These are phyloP conservation scores for Zanthoxylum bungeanum DNA, from an alignment of 345 rosid species.

Conservation along the genomic window DNA sequence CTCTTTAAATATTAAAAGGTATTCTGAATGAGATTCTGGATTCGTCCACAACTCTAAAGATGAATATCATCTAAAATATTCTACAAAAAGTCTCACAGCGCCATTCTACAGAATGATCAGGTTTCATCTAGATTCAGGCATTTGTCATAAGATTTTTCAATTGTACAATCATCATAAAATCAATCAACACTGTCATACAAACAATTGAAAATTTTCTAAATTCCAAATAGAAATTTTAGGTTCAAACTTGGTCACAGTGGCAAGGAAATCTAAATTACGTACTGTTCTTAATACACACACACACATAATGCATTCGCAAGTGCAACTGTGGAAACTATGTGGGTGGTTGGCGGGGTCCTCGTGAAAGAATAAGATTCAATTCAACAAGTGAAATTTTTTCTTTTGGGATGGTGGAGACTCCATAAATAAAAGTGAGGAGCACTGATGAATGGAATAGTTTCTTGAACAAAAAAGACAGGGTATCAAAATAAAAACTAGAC, in stretches of 20 bases:
- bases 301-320: slow-evolving; percentile 6
- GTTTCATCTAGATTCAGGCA: neutral
- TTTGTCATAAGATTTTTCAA: neutral
- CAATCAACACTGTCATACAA: neutral
- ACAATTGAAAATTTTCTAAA: too few relatives aligned
- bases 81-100: neutral
- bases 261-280: too few relatives aligned
- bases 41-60: slow-evolving; percentile 26
- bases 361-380: slow-evolving; percentile 42
- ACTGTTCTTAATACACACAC: too few relatives aligned
- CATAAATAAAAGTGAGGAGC: slow-evolving; percentile 33
- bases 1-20: slow-evolving; percentile 20
- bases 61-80: neutral
- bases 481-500: slow-evolving; percentile 17
- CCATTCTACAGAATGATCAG: neutral
- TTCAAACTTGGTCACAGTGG: too few relatives aligned
- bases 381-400: slow-evolving; percentile 24
- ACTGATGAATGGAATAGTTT: slow-evolving; percentile 27
- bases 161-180: neutral
- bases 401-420: slow-evolving; percentile 44
- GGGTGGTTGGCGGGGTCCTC: slow-evolving; percentile 53
- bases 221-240: too few relatives aligned
- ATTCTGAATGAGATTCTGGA: slow-evolving; percentile 16
- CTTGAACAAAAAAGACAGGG: slow-evolving; percentile 17
- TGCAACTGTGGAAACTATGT: slow-evolving; percentile 19